A percentile compares a stretch with the other conserved stretches of the same genome.
These are phyloP conservation scores for Trichoderma polysporum DNA, from an alignment of 2,329 filamentous ascomycete genomes.

Conservation along the genomic window DNA sequence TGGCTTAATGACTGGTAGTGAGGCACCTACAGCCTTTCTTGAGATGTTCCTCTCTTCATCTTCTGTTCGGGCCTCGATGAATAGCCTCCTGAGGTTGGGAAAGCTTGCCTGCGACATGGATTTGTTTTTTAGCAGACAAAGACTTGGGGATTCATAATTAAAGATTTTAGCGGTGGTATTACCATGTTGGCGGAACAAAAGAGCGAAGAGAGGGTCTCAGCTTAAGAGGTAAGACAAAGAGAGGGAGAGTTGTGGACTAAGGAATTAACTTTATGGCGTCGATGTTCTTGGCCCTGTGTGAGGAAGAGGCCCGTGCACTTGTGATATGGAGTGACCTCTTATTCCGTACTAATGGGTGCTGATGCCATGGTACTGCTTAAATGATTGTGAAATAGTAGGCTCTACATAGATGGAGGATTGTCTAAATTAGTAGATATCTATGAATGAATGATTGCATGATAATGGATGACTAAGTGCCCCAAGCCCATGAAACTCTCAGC, in stretches of 20 bases:
- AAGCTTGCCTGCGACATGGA: conserved; percentile 64
- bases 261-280: conserved; percentile 12
- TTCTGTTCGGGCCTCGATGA: conserved; percentile 90
- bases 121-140: not conserved
- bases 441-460: not conserved
- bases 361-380: not conserved
- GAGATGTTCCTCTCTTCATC: conserved; percentile 94
- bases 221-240: not conserved
- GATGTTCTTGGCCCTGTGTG: not conserved
- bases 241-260: not conserved
- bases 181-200: conserved; percentile 17
- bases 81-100: conserved; percentile 91
- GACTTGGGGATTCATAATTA: not conserved
- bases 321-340: not conserved
- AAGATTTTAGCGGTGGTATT: not conserved
- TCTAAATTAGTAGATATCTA: not conserved
- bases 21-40: conserved; percentile 72
- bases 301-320: not conserved
- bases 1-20: not conserved
- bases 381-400: not conserved
- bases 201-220: conserved; percentile 9
- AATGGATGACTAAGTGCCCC: conserved; percentile 1
- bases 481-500: not conserved
- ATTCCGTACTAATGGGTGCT: not conserved
- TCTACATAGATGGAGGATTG: not conserved